Evolutionary conservation across 495 filamentous ascomycete species (phyloP), one percentile per base, ranked within the genome.

Genomic region (Glarea lozoyensis): DNA sequence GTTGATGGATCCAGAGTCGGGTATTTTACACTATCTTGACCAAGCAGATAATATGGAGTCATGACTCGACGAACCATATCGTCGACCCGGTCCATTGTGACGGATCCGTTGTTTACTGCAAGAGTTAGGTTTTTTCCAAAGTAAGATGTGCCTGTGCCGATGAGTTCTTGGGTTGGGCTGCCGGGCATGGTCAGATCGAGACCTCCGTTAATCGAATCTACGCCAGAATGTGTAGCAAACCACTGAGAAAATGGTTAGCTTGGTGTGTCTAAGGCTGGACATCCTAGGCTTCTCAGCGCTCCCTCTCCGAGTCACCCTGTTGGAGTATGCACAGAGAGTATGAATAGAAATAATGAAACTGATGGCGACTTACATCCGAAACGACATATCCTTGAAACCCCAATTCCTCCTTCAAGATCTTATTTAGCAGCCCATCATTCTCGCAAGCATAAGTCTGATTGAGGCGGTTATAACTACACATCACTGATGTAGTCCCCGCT

Each of bases 161-260:
- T 46, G 35, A 80, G 20, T 30, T 16, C 19, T n/a, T 12, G 88
- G 20, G 58, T 44, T 2, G 78, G 73, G 53, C 94, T 87, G 47
- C 90, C 90, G 20, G 90, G 90, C 88, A 95, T 95, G 5, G 77
- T 75, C 87, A 94, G 89, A 57, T 97, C 90, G 38, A 95, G 61
- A 37, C 90, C 90, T 31, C 88, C 89, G 20, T 86, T 64, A 22
- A 85, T 82, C 43, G 71, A 70, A 23, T 74, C 70, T 10, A 82
- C 87, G 58, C 90, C 90, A 15, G 83, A 76, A 60, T 94, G 84
- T 50, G 93, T 87, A 7, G 86, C 88, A 56, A 72, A 66, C 31
- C 31, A 34, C 25, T 29, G n/a, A n/a, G 86, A 86, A 92, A 53
- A 90, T 29, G 25, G n/a, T 7, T 29, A 29, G 7, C n/a, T 7